A percentile compares a stretch with the other conserved stretches of the same genome.
Evolutionary conservation across 2,329 filamentous ascomycete species (phyloP).

Genomic region (Cladophialophora carrionii): DNA sequence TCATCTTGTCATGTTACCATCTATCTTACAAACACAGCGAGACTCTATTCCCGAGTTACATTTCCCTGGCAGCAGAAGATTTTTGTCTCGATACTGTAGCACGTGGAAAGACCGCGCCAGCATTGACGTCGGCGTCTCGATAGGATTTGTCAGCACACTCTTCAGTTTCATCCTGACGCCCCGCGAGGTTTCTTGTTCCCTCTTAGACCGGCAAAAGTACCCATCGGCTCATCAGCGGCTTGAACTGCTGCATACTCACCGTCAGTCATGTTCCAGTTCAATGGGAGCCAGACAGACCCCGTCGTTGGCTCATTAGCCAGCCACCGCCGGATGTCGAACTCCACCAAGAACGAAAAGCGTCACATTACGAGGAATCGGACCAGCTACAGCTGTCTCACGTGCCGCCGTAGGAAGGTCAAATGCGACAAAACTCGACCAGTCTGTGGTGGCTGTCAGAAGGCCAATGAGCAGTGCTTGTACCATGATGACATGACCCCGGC

Average conservation of each 20-base stretch:
- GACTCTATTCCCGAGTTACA: not conserved
- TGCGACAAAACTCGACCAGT: conserved; percentile 53
- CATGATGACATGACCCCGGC: conserved; percentile 33
- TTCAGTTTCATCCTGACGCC: not conserved
- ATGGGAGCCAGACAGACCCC: not conserved
- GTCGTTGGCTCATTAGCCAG: not conserved
- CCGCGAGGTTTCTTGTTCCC: not conserved
- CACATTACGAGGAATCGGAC: conserved; percentile 54
- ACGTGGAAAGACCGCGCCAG: not conserved
- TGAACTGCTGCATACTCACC: not conserved
- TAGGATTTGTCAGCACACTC: conserved; percentile 7
- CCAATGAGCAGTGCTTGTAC: conserved; percentile 49
- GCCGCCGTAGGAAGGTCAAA: conserved; percentile 53
- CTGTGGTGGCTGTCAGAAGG: conserved; percentile 53
- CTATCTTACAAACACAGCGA: not conserved
- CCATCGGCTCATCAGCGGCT: not conserved
- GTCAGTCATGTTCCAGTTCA: conserved; percentile 28
- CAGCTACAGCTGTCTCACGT: conserved; percentile 54
- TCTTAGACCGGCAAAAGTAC: not conserved
- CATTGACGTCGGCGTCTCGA: not conserved
- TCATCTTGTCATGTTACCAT: not conserved
- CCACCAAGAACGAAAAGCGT: conserved; percentile 39
- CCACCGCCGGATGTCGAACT: not conserved
- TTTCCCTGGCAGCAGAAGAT: not conserved
- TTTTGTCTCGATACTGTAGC: not conserved